Evolutionary conservation across 495 filamentous ascomycete genomes (phyloP), one percentile per base, ranked within the genome.

Genomic region (Penicillium salamii): DNA sequence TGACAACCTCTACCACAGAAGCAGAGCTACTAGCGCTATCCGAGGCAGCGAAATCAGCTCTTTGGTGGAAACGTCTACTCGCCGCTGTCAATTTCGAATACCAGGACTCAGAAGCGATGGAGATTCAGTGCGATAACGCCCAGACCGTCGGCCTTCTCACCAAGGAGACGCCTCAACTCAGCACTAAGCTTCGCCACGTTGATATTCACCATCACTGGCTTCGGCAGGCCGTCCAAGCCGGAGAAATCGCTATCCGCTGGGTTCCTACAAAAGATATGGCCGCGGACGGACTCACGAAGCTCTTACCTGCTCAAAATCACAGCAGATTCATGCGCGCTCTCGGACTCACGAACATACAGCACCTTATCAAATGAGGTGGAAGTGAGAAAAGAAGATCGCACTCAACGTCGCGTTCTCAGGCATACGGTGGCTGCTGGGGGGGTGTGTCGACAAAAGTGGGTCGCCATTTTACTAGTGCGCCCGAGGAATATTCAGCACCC

Each of bases 1-100:
- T 67, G 0, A 60, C 49, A 17, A 65, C 20, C 4, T 60, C 40
- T 11, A 60, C 33, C 24, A 59, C 51, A 9, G 43, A 59, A 45
- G 55, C 47, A 8, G 52, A 63, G 35, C 48, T 63, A 5, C 42
- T 59, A n/a, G 40, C 14, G 1, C 28, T 56, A 35, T 52, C 44
- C 3, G 26, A 53, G 3, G 46, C 47, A 15, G 49, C 26, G 1
- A 43, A 43, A 18, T 5, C 32, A 3, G n/a, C 48, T 12, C 13
- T 32, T 7, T 59, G 23, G 53, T 63, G 33, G 47, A n/a, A 31
- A 18, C 5, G 48, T 3, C 3, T 59, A 0, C 38, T 54, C 14
- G 14, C 1, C 1, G 6, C 5, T 14, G 29, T 48, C 1, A 17
- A 18, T 0, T 49, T 53, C 15, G 45, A 24, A 5, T 12, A 6